Conservation (phyloP, 2,329 filamentous ascomycete species). For the Ceratocystis ficicola region DNA sequence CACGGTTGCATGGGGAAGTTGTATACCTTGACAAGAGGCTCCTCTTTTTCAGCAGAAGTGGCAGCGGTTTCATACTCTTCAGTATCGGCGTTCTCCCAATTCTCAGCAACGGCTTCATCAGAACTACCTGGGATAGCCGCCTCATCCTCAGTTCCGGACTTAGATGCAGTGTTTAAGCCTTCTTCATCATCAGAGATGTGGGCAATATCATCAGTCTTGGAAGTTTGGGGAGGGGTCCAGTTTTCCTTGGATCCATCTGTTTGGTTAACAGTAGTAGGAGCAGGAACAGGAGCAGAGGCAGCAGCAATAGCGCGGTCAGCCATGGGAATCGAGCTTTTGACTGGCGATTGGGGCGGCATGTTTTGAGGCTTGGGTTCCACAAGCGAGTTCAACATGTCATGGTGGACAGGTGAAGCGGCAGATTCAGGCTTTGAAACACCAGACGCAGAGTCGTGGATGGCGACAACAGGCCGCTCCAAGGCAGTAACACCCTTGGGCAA, state of each 20-base stretch:
- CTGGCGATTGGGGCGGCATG: conserved; percentile 12
- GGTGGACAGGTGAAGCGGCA: conserved; percentile 3
- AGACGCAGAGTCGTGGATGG: conserved; percentile 5
- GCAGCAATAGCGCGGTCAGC: conserved; percentile 12
- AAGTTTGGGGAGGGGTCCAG: not conserved
- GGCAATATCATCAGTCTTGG: not conserved
- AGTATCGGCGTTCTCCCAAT: conserved; percentile 79
- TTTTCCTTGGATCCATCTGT: conserved; percentile 9
- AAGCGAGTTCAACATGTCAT: conserved; percentile 16
- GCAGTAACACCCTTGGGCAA: conserved; percentile 2
- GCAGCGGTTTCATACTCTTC: conserved; percentile 53
- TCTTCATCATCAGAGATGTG: conserved; percentile 24
- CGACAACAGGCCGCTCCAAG: conserved; percentile 9
- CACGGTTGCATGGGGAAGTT: conserved; percentile 97
- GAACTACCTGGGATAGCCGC: not conserved
- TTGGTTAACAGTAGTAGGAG: not conserved
- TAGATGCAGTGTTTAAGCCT: conserved; percentile 12
- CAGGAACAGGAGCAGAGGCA: not conserved
- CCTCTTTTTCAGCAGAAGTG: conserved; percentile 29
- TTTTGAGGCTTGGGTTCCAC: conserved; percentile 21
- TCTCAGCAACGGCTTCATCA: conserved; percentile 50
- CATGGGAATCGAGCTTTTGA: not conserved
- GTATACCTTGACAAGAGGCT: conserved; percentile 56
- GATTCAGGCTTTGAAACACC: conserved; percentile 9
- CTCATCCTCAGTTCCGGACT: conserved; percentile 17